Evolutionary conservation across 768 basidiomycete genomes (phyloP).

Genomic region (Boletus insuetus): DNA sequence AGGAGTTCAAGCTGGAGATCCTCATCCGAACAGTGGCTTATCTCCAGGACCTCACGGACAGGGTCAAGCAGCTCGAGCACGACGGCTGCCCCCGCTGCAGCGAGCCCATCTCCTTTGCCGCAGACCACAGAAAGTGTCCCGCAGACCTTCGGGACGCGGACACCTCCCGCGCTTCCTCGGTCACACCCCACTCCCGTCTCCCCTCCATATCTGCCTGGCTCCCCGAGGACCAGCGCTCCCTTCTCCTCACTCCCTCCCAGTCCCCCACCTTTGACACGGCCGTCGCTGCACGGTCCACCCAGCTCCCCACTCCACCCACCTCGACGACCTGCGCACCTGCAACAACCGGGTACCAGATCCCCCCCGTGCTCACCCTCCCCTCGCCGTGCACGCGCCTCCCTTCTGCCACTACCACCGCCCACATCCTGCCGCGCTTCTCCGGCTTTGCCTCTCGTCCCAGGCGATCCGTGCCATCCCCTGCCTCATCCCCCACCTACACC

Average conservation of each 20-base stretch:
- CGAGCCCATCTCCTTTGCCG: constrained; percentile 13
- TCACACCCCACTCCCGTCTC: constrained; percentile 38
- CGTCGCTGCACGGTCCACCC: constrained; percentile 23
- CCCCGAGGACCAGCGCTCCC: constrained; percentile 32
- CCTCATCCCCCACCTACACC: constrained; percentile 25
- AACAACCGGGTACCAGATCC: constrained; percentile 30
- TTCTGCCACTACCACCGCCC: background rate
- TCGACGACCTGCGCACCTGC: constrained; percentile 51
- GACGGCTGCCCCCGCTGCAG: constrained; percentile 23
- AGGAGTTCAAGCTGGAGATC: constrained; percentile 92
- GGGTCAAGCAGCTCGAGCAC: constrained; percentile 46
- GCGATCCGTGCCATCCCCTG: constrained; percentile 14
- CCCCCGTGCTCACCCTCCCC: constrained; percentile 42
- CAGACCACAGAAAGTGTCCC: background rate
- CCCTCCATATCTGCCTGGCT: constrained; percentile 74
- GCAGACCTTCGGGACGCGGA: background rate
- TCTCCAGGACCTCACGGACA: constrained; percentile 65
- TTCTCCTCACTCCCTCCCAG: constrained; percentile 36
- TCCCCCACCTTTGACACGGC: constrained; percentile 34
- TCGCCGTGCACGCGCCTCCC: constrained; percentile 27
- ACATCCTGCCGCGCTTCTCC: constrained; percentile 23
- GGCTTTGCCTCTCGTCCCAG: constrained; percentile 20
- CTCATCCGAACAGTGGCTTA: constrained; percentile 79
- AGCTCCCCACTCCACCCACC: constrained; percentile 55
- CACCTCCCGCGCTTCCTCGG: constrained; percentile 6